Base-by-base conservation (phyloP, 768 basidiomycete species). In the Hygrophoropsis aurantiaca region DNA sequence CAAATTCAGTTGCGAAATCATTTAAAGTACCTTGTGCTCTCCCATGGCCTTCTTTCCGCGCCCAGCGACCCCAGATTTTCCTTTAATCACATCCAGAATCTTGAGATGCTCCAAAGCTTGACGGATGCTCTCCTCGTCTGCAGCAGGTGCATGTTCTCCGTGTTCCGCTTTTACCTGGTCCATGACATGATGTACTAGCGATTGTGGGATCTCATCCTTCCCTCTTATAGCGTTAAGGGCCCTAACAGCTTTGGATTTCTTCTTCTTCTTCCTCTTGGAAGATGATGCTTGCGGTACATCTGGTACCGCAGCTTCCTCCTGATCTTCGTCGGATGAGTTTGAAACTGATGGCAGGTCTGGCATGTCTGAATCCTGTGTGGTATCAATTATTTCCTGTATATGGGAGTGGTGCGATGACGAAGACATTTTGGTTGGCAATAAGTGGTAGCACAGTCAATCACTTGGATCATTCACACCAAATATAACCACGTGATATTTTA, bases 71-170 rank as follows among this genome's bases (percentile, higher is more conserved):
- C 86, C 90, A 32, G 81, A 71, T 61, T 93, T 91, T 6, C 91
- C 92, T 59, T 90, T 83, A 18, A 89, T 71, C 15, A 91, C 79
- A 58, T 95, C 91, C 80, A 87, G 85, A 40, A 94, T 76, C 61
- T 87, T 88, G 65, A 92, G 70, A 51, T 88, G 85, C 54, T 90
- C 81, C 50, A 94, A 62, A 3, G 82, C 84, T 48, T 79, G 72
- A 46, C 83, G 72, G 35, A 94, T 78, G 46, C 84, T 81, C 32
- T 83, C 86, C 48, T 79, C 75, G 49, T 83, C 82, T 15, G 80
- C 75, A 20, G 75, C 71, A 46, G 68, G 64, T 5, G 62, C 62
- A n/a, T 53, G 56, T 15, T 57, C 54, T 20, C 77, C 74, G 39
- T 78, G 78, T 50, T 84, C 81, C 7, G 74, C 74, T 55, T 81